Evolutionary conservation across 345 rosid genomes (phyloP), one percentile per base, ranked within the genome.

Genomic region (Eucalyptus grandis): DNA sequence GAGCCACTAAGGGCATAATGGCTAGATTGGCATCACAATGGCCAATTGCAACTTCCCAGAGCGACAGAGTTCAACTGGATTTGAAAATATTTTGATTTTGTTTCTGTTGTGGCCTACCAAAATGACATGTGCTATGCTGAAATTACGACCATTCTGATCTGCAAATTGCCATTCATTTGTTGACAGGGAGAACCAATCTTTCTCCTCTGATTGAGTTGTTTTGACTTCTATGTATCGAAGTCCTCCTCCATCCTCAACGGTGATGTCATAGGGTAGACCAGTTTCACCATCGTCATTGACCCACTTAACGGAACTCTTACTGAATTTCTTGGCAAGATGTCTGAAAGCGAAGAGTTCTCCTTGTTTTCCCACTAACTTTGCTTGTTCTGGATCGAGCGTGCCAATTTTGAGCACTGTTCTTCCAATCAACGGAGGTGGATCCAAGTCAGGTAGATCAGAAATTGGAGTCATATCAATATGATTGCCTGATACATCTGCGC

Each of bases 81-180:
- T 93, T 86, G 86, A 93, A 89, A 93, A 94, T 37, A 93, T 85
- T 9, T 94, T 91, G 87, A 98, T 91, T 90, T 86, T 94, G 67
- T 97, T 95, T 30, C 90, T 87, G 43, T 89, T 89, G 89, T 96
- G 95, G 14, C 94, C 93, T 46, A 88, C 88, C 81, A 96, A 93
- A 69, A 90, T 15, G 21, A 96, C 98, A 91, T 95, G 98, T 37
- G 94, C 96, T 87, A 98, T 91, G 87, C 93, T 93, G 93, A 92
- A 97, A 87, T 90, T 85, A 19, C 94, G 95, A 56, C 98, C 96
- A 87, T 91, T 94, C 86, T 94, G 95, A 88, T 88, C 89, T 80
- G 98, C 99, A 86, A 95, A 96, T 90, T 96, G 93, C 99, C 99
- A 98, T 91, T 98, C 99, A 87, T 95, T 94, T 80, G 89, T 91